Base-by-base conservation (phyloP, 345 rosid species). In the Murraya paniculata region DNA sequence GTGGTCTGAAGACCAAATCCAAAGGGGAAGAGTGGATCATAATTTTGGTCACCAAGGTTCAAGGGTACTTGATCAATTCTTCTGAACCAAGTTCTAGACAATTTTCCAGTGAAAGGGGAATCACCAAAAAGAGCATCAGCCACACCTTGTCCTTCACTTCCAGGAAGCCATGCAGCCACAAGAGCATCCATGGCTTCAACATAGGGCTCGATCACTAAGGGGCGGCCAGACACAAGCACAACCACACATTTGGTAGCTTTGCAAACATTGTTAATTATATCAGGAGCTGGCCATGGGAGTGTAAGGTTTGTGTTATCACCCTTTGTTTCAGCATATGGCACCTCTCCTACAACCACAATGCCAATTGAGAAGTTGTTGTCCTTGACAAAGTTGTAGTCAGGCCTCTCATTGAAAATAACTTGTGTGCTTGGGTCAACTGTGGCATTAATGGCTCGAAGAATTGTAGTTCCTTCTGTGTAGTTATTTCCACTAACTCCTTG, bases 1-100 rank as follows among this genome's bases (percentile, higher is more conserved):
- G 71, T 45, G 2, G 90, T 90, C 13, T 82, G 61, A 24, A 91
- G 84, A 59, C 92, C 92, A 76, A 83, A 89, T 19, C 93, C 90
- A 75, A 91, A 90, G 64, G 92, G 88, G 81, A 81, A 90, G 41
- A 91, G 82, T 30, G 93, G 89, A 68, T 91, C 92, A 36, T 91
- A 88, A 77, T 84, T 83, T 50, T 68, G 72, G 84, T 90, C 93
- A 1, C 92, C 95, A 53, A 89, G 80, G 71, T 87, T 88, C 93
- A 90, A 86, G 1, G 91, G 94, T 25, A 92, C 81, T 83, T 92
- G 94, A 61, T 90, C 89, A 58, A 90, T 87, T 2, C 89, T 86
- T 84, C 73, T 90, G 75, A 90, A 85, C 92, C 93, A 92, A 53
- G 93, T 88, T 25, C 89, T 69, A 11, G 91, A 81, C 60, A 90